phyloP scores from a whole-genome alignment of 2,329 filamentous ascomycete species.

The Alternaria hordeiaustralica region DNA sequence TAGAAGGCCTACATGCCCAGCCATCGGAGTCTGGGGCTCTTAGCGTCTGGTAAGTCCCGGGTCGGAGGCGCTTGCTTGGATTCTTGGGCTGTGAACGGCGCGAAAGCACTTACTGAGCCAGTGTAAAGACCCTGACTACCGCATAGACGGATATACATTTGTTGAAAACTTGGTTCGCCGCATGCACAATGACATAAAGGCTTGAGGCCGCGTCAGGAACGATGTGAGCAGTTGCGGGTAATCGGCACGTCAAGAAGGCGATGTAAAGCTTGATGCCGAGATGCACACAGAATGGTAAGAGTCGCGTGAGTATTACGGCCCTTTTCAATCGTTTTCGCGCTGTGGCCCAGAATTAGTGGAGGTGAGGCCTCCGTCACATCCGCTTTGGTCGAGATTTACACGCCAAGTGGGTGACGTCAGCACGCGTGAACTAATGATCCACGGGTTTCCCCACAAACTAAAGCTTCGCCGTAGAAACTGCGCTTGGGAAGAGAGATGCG shows the following conservation, averaged over 20 bases:
- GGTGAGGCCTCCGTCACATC: neutral
- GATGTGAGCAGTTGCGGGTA: neutral
- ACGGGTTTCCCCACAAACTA: neutral
- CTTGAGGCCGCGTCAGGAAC: neutral
- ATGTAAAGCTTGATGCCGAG: neutral
- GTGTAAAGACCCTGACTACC: neutral
- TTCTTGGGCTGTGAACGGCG: neutral
- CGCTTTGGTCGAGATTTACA: neutral
- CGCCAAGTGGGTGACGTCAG: neutral
- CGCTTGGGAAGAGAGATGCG: neutral
- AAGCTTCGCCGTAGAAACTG: neutral
- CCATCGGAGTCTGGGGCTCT: neutral
- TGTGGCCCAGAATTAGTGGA: neutral
- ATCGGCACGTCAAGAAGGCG: neutral
- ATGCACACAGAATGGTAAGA: neutral
- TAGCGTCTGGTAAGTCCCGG: neutral
- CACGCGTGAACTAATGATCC: neutral
- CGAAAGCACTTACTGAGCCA: neutral
- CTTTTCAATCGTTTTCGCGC: too few species aligned
- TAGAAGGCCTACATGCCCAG: neutral
- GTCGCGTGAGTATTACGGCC: neutral
- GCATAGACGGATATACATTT: neutral
- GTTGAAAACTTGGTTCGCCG: neutral
- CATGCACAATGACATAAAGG: neutral
- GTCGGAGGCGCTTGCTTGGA: neutral